Conservation (phyloP, 2,329 filamentous ascomycete species). For the Aspergillus tamarii region DNA sequence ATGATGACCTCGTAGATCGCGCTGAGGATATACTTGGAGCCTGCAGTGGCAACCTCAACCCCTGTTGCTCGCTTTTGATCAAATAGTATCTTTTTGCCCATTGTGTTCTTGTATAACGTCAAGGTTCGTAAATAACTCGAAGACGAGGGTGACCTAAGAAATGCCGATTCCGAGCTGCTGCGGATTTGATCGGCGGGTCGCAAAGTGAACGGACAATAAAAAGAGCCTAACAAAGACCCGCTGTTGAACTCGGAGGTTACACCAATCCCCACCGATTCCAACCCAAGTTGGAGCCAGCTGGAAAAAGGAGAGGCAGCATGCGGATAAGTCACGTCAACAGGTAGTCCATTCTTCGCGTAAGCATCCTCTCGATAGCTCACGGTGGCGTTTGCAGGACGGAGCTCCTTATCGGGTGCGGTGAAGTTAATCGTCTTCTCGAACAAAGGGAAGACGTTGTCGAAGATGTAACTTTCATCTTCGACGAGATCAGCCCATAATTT, state of each 20-base stretch:
- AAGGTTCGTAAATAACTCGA: constrained; percentile 30
- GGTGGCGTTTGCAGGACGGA: constrained; percentile 25
- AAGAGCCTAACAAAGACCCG: constrained; percentile 47
- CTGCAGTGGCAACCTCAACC: constrained; percentile 46
- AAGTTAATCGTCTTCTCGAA: constrained; percentile 34
- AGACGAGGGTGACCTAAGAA: constrained; percentile 31
- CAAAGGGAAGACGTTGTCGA: constrained; percentile 33
- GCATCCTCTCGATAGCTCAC: constrained; percentile 29
- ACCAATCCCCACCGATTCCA: constrained; percentile 47
- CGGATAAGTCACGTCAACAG: constrained; percentile 48
- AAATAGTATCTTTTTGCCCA: constrained; percentile 54
- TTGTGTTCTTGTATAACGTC: constrained; percentile 49
- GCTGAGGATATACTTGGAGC: constrained; percentile 49
- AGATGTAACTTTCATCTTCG: constrained; percentile 37
- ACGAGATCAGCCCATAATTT: constrained; percentile 37
- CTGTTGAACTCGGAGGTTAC: constrained; percentile 46
- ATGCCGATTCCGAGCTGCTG: constrained; percentile 53
- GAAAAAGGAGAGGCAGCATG: constrained; percentile 44
- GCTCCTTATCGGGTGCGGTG: constrained; percentile 26
- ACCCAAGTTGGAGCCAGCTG: constrained; percentile 40
- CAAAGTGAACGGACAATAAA: constrained; percentile 52
- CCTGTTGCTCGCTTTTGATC: constrained; percentile 50
- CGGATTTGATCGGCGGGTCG: constrained; percentile 49
- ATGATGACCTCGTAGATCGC: constrained; percentile 56
- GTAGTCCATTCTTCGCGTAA: constrained; percentile 37